These are phyloP conservation scores for Trypanosomatidae sp. DNA, from an alignment of 208 protist species.

Conservation along the genomic window DNA sequence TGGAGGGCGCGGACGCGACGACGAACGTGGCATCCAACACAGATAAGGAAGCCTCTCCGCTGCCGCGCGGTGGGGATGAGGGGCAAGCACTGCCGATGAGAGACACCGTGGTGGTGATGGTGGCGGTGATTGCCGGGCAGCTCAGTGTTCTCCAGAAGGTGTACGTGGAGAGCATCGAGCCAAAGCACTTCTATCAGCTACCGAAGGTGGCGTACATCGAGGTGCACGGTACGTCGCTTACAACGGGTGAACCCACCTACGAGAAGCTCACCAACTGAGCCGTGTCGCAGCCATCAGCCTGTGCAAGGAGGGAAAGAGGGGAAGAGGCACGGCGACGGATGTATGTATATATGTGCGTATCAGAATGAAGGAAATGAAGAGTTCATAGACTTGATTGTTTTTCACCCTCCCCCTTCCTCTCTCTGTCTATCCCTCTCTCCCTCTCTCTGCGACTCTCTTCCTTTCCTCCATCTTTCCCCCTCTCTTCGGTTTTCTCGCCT, in stretches of 20 bases:
- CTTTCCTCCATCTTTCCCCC: background rate
- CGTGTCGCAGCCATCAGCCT: background rate
- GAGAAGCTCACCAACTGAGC: slow-evolving; percentile 17
- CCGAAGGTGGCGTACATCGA: slow-evolving; percentile 80
- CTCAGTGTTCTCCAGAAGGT: slow-evolving; percentile 59
- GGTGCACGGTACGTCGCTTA: slow-evolving; percentile 53
- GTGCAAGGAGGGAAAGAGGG: background rate
- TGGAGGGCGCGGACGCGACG: background rate
- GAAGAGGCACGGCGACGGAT: background rate
- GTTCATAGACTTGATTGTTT: background rate
- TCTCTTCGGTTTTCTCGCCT: background rate
- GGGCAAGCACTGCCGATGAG: slow-evolving; percentile 1
- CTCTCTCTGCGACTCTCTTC: background rate
- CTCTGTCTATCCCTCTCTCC: background rate
- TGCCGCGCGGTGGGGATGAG: slow-evolving; percentile 1
- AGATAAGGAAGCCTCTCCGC: slow-evolving; percentile 7
- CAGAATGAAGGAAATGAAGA: background rate
- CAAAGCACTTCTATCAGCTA: slow-evolving; percentile 78
- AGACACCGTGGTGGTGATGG: slow-evolving; percentile 47
- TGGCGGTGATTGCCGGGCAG: slow-evolving; percentile 45
- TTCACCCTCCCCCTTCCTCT: background rate
- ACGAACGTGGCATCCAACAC: slow-evolving; percentile 6
- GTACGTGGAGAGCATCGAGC: slow-evolving; percentile 72
- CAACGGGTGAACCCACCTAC: slow-evolving; percentile 49
- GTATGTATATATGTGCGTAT: background rate